Base-by-base conservation (phyloP, 495 filamentous ascomycete genomes). In the Aspergillus hancockii region DNA sequence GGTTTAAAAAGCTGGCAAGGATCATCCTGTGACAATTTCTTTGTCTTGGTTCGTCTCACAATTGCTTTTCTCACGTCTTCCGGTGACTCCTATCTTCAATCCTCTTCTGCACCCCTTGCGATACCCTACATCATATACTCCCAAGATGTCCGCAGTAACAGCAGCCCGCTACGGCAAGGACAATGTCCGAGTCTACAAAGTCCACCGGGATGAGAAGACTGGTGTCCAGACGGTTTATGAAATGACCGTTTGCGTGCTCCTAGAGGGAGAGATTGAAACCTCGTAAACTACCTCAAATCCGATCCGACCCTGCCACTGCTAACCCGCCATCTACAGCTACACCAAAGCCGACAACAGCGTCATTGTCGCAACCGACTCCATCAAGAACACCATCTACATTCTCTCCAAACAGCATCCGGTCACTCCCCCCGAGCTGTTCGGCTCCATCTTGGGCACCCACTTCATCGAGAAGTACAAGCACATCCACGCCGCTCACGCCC, bases 321-420 rank as follows among this genome's bases (percentile, higher is more conserved):
- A 25, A 22, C 41, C n/a, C 19, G 38, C 25, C 49, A 23, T 32
- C 54, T 43, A 22, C 63, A 93, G 90, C 53, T 97, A 97, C 81
- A 98, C 92, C 58, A 73, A 84, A 68, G 93, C 91, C 66, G 94
- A 98, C 77, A 98, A 98, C 81, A 90, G 88, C 71, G 90, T 95
- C 54, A 83, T 98, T 23, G 94, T 98, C 41, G 92, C 94, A 52
- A 98, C 94, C 40, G 94, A 98, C 76, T 93, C 92, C 10, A 93
- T 97, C 80, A 98, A 98, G 79, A 96, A 98, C 78, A 97, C 93
- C 62, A 87, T 91, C 78, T 96, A 93, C 77, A 91, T 97, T 83
- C 80, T 86, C 54, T 93, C 94, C 63, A 97, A 97, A 76, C 90
- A 96, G 71, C 82, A 93, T 80, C 90, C 94, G 49, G 90, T 98